These are phyloP conservation scores for Apiotrichum sp. DNA, from an alignment of 1,284 basidiomycete species.

Conservation along the genomic window DNA sequence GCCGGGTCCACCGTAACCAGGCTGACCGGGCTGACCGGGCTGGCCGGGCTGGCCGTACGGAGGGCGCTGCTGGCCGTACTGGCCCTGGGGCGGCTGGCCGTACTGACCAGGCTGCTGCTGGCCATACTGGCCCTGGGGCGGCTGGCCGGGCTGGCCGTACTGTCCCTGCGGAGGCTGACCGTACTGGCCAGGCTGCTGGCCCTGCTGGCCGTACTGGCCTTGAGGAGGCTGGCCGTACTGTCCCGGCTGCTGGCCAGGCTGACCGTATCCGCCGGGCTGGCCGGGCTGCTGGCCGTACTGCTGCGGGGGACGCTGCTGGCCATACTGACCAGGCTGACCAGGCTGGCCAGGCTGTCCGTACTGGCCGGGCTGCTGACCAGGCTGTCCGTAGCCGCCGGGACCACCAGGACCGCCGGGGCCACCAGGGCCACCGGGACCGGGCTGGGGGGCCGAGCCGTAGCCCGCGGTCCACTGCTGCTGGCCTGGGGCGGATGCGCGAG, in stretches of 20 bases:
- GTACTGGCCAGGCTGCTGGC: slow-evolving; percentile 1
- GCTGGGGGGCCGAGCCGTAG: neutral
- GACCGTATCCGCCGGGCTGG: slow-evolving; percentile 7
- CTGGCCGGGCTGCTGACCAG: neutral
- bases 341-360: slow-evolving; percentile 3
- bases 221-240: slow-evolving; percentile 12
- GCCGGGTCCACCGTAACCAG: neutral
- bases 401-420: neutral
- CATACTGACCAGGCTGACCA: slow-evolving; percentile 12
- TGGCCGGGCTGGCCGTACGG: no score
- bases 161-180: slow-evolving; percentile 5
- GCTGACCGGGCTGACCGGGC: slow-evolving; percentile 12
- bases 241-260: slow-evolving; percentile 11
- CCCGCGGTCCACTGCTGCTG: neutral
- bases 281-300: slow-evolving; percentile 18
- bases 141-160: slow-evolving; percentile 6
- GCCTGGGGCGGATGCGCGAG: no score
- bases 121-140: slow-evolving; percentile 24
- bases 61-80: slow-evolving; percentile 10
- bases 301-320: slow-evolving; percentile 3
- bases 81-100: slow-evolving; percentile 17
- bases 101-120: slow-evolving; percentile 23
- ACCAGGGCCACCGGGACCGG: neutral
- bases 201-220: slow-evolving; percentile 14
- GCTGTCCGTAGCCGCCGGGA: slow-evolving; percentile 2